Base-by-base conservation (phyloP, 495 filamentous ascomycete genomes). In the Lichenothelia convexa region DNA sequence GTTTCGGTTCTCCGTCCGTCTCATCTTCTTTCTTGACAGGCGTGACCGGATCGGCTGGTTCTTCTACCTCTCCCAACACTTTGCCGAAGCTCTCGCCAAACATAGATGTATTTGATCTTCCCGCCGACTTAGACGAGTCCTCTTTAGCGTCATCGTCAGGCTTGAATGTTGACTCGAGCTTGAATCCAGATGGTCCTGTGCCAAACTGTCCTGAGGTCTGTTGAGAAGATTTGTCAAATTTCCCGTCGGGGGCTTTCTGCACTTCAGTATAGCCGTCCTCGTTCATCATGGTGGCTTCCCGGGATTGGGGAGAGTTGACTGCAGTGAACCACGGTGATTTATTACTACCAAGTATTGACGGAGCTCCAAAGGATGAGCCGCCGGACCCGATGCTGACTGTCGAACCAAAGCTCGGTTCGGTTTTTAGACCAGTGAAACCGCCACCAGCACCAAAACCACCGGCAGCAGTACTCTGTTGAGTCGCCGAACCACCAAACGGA, bases 81-180 rank as follows among this genome's bases (percentile, higher is more conserved):
- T 55, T 46, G 5, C 68, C 70, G 44, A 83, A 78, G 15, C 29
- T 35, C 9, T 20, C 29, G 19, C 49, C 38, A 71, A 54, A 19
- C 61, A 67, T 12, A 48, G 56, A 22, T 51, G 50, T 6, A 44
- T 44, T 33, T 18, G 49, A 40, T 11, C 57, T 58, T 9, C 53
- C 44, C 13, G 7, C 24, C 15, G 66, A 55, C 24, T 70, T 67
- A 7, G 71, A 63, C 15, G 54, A 55, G 43, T 77, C 73, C 42
- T 78, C 72, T 33, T 67, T 68, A 18, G 68, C 68, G 35, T 64
- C 59, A 6, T 65, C 66, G 49, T 92, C 86, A 20, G 64, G 64
- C 53, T 89, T 84, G 57, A 94, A 94, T 11, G 72, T 78, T 30
- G 77, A 80, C 2, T 69, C 75, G 16, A 94, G 63, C 18, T 72